These are phyloP conservation scores for Auricularia sp. DNA, from an alignment of 768 basidiomycete genomes.

Conservation along the genomic window DNA sequence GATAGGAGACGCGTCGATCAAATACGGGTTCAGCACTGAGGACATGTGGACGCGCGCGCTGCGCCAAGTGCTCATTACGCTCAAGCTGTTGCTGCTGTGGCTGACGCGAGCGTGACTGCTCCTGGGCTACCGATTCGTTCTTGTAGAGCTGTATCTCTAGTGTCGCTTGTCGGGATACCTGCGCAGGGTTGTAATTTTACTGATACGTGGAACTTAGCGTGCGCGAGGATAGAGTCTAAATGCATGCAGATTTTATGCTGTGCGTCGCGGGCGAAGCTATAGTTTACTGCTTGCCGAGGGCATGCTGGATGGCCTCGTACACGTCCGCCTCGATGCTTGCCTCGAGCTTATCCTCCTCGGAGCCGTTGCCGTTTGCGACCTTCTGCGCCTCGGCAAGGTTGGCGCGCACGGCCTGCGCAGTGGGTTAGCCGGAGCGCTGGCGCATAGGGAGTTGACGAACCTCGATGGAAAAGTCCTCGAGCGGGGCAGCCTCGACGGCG, in stretches of 20 bases:
- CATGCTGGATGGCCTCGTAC: slow-evolving; percentile 89
- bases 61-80: slow-evolving; percentile 78
- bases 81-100: slow-evolving; percentile 85
- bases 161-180: too few relatives aligned
- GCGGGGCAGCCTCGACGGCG: slow-evolving; percentile 88
- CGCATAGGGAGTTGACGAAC: slow-evolving; percentile 33
- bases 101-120: slow-evolving; percentile 32
- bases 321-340: slow-evolving; percentile 93
- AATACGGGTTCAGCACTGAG: slow-evolving; percentile 89
- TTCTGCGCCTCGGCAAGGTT: slow-evolving; percentile 84
- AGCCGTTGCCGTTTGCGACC: slow-evolving; percentile 70
- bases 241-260: too few relatives aligned
- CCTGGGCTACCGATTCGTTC: too few relatives aligned
- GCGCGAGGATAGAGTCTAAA: too few relatives aligned
- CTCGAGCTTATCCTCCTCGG: slow-evolving; percentile 89
- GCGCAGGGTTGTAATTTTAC: too few relatives aligned
- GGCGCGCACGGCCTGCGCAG: slow-evolving; percentile 68
- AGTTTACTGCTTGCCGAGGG: slow-evolving; percentile 44
- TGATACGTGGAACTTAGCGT: too few relatives aligned
- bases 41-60: slow-evolving; percentile 93
- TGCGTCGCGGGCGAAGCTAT: background rate
- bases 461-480: slow-evolving; percentile 86
- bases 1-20: slow-evolving; percentile 92
- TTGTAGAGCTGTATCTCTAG: too few relatives aligned
- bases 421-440: background rate